These are phyloP conservation scores for Aspergillus sp. DNA, from an alignment of 2,329 filamentous ascomycete species.

Conservation along the genomic window DNA sequence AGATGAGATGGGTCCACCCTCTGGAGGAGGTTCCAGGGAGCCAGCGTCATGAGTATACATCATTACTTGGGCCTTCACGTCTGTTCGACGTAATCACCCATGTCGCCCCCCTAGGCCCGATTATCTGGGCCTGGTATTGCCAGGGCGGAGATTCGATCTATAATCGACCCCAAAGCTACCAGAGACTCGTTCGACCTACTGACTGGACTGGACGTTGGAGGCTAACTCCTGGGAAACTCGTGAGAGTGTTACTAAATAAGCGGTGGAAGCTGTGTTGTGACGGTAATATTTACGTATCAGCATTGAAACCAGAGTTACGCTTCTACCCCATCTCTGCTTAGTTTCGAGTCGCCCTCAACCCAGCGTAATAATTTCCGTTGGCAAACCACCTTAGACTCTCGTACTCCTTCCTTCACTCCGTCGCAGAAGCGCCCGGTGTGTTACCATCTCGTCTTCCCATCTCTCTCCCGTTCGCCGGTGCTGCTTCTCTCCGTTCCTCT, in stretches of 20 bases:
- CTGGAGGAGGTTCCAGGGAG: not conserved
- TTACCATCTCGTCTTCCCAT: not conserved
- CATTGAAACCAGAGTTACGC: slow-evolving; percentile 5
- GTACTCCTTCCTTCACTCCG: slow-evolving; percentile 1
- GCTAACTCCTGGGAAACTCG: not conserved
- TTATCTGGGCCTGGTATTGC: no score
- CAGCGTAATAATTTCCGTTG: slow-evolving; percentile 13
- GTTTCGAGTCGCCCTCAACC: not conserved
- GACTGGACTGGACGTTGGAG: not conserved
- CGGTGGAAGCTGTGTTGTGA: not conserved
- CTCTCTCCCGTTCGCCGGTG: not conserved
- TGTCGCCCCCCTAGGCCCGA: not conserved
- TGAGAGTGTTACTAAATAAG: not conserved
- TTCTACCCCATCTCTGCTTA: slow-evolving; percentile 5
- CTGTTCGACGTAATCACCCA: slow-evolving; percentile 6
- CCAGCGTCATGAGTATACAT: not conserved
- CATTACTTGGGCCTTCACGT: slow-evolving; percentile 6
- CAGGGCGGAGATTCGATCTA: no score
- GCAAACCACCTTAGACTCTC: slow-evolving; percentile 4
- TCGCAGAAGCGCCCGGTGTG: slow-evolving; percentile 4
- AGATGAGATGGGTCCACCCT: slow-evolving; percentile 11
- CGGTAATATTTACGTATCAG: not conserved
- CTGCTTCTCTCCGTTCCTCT: not conserved
- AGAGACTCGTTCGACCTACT: not conserved
- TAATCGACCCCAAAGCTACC: no score